A percentile compares a stretch with the other conserved stretches of the same genome.
Evolutionary conservation across 441 rosid genomes (phyloP).

Genomic region (Capsella rubella): DNA sequence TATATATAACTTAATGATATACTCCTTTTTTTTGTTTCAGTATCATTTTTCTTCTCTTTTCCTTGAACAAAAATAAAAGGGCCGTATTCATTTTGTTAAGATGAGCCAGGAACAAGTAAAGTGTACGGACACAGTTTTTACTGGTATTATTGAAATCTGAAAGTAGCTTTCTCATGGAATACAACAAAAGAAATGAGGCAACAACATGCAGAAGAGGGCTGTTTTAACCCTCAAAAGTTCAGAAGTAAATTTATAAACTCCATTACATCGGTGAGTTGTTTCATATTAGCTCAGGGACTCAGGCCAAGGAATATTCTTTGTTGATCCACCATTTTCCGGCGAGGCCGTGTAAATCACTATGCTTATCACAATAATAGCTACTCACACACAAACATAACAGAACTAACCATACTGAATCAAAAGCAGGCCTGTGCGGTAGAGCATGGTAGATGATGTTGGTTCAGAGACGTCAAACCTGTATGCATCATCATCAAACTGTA

Average conservation of each 20-base stretch:
- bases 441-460: neutral
- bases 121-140: neutral
- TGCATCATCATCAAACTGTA: constrained; percentile 11
- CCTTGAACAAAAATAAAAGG: neutral
- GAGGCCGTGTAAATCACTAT: constrained; percentile 8
- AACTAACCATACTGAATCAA: neutral
- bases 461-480: neutral
- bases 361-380: neutral
- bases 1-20: constrained; percentile 10
- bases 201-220: constrained; percentile 2
- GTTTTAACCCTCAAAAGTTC: neutral
- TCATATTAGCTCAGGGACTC: constrained; percentile 24
- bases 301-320: constrained; percentile 12
- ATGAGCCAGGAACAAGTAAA: neutral
- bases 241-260: constrained; percentile 14
- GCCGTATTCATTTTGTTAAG: neutral
- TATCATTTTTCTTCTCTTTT: constrained; percentile 2
- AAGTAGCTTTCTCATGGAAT: neutral
- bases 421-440: constrained; percentile 24
- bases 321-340: neutral
- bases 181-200: constrained; percentile 13
- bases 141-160: constrained; percentile 21
- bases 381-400: constrained; percentile 6
- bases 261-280: constrained; percentile 1
- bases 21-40: neutral